Base-by-base conservation (phyloP, 148 eudicot species). In the Salicornia ramosissima region DNA sequence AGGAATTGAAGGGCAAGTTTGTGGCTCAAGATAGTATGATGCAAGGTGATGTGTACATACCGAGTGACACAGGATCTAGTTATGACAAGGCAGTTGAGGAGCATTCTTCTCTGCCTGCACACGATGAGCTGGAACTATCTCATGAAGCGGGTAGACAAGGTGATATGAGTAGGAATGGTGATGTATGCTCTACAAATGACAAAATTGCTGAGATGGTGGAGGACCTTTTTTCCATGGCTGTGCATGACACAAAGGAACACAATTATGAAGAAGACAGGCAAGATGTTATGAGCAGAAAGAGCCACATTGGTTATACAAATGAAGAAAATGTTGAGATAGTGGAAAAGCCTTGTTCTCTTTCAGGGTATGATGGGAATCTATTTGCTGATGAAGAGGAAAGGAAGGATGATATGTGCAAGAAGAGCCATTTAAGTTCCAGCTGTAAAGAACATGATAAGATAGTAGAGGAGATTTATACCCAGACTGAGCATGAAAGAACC, bases 61-160 rank as follows among this genome's bases (percentile, higher is more conserved):
- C 18, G 24, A 49, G 55, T 64, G 46, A 56, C 33, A 28, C 42
- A 78, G 62, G 63, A 46, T 73, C 50, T 21, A 28, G 15, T 22
- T 68, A 33, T 78, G 80, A 64, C 15, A 33, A 61, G 54, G 68
- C 16, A 69, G 67, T 66, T 47, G 73, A 82, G 72, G 84, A 80
- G 67, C 76, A 54, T 70, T 36, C 29, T 47, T 45, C 55, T 18
- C 52, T 71, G 73, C 58, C 57, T 22, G 84, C 42, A 36, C 56
- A 49, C 73, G 78, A 78, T 53, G 61, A 47, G 29, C 47, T 58
- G 47, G 74, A 58, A 11, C 25, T 45, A 6, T 30, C 19, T 47
- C 22, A 18, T 61, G 59, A 61, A 62, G 59, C 16, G 59, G 15
- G 34, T 5, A 36, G 13, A 7, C 7, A 61, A 22, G 47, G 43